Conservation (phyloP, 2,329 filamentous ascomycete genomes). For the Cordyceps fumosorosea region DNA sequence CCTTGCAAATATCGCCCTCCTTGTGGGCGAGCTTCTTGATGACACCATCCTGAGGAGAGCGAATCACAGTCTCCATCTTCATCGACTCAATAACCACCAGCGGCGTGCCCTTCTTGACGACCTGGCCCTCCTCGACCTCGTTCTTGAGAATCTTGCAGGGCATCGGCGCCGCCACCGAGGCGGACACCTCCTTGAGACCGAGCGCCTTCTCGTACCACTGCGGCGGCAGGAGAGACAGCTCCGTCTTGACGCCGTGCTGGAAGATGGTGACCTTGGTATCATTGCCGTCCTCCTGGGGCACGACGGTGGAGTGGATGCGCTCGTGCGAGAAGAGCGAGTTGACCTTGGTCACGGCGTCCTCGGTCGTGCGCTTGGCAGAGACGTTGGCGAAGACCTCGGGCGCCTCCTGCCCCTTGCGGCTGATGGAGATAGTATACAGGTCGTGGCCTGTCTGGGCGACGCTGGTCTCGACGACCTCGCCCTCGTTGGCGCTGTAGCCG, state of each 20-base stretch:
- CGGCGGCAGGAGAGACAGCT: slow-evolving; percentile 53
- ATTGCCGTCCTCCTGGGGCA: slow-evolving; percentile 48
- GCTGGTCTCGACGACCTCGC: slow-evolving; percentile 51
- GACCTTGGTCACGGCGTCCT: slow-evolving; percentile 25
- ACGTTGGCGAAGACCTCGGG: slow-evolving; percentile 39
- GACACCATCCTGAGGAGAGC: slow-evolving; percentile 65
- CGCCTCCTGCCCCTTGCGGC: slow-evolving; percentile 33
- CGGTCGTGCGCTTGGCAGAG: slow-evolving; percentile 30
- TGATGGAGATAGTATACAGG: slow-evolving; percentile 41
- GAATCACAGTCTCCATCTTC: slow-evolving; percentile 85
- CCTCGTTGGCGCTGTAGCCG: slow-evolving; percentile 54
- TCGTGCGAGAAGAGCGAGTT: slow-evolving; percentile 69
- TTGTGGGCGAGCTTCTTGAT: slow-evolving; percentile 69
- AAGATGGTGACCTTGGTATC: slow-evolving; percentile 68
- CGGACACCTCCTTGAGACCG: slow-evolving; percentile 70
- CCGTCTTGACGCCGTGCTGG: slow-evolving; percentile 56
- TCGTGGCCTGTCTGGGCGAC: slow-evolving; percentile 42
- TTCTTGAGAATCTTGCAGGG: slow-evolving; percentile 93
- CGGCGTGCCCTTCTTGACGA: slow-evolving; percentile 77
- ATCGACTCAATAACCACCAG: slow-evolving; percentile 87
- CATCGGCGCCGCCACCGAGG: slow-evolving; percentile 89
- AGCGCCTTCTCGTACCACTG: slow-evolving; percentile 83
- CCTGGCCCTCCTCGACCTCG: slow-evolving; percentile 74
- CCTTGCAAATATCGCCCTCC: slow-evolving; percentile 73
- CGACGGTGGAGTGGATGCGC: slow-evolving; percentile 71